Evolutionary conservation across 2,329 filamentous ascomycete genomes (phyloP).

Genomic region (Ophiostoma triangulosporum): DNA sequence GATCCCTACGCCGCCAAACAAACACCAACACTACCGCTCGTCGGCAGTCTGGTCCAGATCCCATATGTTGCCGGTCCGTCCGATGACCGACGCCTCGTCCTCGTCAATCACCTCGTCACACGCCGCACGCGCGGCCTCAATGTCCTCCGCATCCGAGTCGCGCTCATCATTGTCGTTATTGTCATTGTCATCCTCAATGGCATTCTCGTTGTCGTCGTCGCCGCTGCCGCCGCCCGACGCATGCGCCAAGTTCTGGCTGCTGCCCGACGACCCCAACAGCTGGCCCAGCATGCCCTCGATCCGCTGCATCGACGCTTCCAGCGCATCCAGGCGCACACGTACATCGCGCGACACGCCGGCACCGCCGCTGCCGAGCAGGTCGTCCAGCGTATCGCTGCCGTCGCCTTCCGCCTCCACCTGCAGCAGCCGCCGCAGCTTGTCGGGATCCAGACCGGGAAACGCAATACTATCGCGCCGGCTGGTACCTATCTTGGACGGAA

Average conservation of each 20-base stretch:
- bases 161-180: constrained; percentile 28
- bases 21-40: constrained; percentile 3
- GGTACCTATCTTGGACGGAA: constrained; percentile 19
- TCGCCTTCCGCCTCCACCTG: constrained; percentile 17
- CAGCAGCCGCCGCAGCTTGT: constrained; percentile 37
- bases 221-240: not conserved
- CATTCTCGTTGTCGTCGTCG: not conserved
- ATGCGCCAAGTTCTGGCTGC: not conserved
- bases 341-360: constrained; percentile 22
- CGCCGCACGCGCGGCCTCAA: not conserved
- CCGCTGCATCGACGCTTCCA: constrained; percentile 35
- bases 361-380: not conserved
- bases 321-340: constrained; percentile 28
- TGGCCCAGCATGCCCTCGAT: constrained; percentile 20
- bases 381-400: not conserved
- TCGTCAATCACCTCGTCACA: constrained; percentile 12
- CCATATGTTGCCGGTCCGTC: constrained; percentile 13
- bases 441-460: constrained; percentile 34
- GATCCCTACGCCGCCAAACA: too few relatives aligned
- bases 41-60: constrained; percentile 14
- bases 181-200: not conserved
- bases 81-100: constrained; percentile 5
- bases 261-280: constrained; percentile 12
- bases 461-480: constrained; percentile 40
- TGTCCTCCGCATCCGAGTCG: not conserved